phyloP scores from a whole-genome alignment of 192 early-diverging fungal genomes.

The Podila clonocystis region DNA sequence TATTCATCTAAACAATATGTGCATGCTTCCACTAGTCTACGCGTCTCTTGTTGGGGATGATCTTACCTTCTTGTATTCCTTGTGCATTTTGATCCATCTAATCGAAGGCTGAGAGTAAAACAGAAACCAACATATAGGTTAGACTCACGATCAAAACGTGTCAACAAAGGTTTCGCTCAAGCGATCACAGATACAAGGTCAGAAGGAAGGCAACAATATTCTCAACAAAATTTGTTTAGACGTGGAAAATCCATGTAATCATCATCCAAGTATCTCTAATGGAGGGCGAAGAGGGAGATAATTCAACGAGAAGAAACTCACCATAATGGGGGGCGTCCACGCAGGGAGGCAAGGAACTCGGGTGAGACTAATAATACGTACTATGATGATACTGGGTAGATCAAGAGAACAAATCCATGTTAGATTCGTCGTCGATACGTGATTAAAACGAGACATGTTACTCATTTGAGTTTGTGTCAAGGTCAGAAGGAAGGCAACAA shows the following conservation, averaged over 20 bases:
- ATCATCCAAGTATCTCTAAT: neutral
- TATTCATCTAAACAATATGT: no score
- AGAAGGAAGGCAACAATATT: slow-evolving; percentile 7
- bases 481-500: slow-evolving; percentile 55
- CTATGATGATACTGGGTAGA: neutral
- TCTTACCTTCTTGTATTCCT: no score
- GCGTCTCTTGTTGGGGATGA: no score
- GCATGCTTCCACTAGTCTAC: no score
- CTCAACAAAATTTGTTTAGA: slow-evolving; percentile 1
- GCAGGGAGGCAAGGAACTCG: no score
- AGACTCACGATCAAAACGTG: neutral
- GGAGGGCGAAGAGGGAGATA: neutral
- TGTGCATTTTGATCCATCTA: no score
- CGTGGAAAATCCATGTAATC: slow-evolving; percentile 7
- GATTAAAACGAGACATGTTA: neutral
- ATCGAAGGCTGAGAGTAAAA: no score
- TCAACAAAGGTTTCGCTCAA: neutral
- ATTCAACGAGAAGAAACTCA: neutral
- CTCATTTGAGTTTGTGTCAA: neutral
- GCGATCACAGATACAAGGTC: neutral
- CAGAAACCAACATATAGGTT: neutral
- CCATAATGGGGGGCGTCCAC: neutral
- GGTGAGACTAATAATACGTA: no score
- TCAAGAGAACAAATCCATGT: neutral
- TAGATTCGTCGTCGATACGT: neutral